These are phyloP conservation scores for Coemansia sp. DNA, from an alignment of 192 early-diverging fungal species.

Conservation along the genomic window DNA sequence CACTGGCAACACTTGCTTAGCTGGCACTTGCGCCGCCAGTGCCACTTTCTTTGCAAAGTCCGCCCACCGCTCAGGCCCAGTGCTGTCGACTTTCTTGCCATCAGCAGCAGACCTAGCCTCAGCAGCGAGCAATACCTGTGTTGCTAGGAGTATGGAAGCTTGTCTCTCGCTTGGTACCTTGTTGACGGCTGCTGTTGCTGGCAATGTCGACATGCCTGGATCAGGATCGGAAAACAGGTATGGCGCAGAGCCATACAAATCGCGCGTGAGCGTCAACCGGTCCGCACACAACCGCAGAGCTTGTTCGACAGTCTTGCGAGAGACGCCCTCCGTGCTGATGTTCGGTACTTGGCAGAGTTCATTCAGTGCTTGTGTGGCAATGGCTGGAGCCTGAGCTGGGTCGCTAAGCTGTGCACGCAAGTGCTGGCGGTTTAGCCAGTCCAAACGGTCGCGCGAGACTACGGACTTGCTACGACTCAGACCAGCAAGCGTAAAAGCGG, in stretches of 20 bases:
- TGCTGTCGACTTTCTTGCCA: background rate
- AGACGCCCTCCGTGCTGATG: background rate
- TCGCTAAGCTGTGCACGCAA: slow-evolving; percentile 23
- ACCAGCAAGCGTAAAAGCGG: slow-evolving; percentile 25
- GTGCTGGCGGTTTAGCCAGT: slow-evolving; percentile 51
- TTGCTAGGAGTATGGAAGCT: slow-evolving; percentile 6
- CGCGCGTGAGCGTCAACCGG: slow-evolving; percentile 29
- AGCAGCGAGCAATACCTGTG: background rate
- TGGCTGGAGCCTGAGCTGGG: background rate
- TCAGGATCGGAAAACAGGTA: slow-evolving; percentile 40
- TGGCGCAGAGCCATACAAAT: slow-evolving; percentile 21
- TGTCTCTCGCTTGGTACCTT: slow-evolving; percentile 24
- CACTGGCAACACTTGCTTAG: slow-evolving; percentile 60
- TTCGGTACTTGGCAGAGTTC: background rate
- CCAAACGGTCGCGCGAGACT: slow-evolving; percentile 40
- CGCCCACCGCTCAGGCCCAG: slow-evolving; percentile 12
- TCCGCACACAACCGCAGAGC: slow-evolving; percentile 31
- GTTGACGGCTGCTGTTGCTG: background rate
- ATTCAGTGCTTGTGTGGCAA: slow-evolving; percentile 11
- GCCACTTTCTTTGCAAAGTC: slow-evolving; percentile 44
- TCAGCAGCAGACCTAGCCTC: background rate
- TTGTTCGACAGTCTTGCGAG: background rate
- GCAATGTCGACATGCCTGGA: background rate
- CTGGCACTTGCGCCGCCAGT: slow-evolving; percentile 24
- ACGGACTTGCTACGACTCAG: slow-evolving; percentile 47